A percentile compares a stretch with the other conserved stretches of the same genome.
Evolutionary conservation across 164 flowering plant genomes (phyloP).

Genomic region (Vitis cinerea): DNA sequence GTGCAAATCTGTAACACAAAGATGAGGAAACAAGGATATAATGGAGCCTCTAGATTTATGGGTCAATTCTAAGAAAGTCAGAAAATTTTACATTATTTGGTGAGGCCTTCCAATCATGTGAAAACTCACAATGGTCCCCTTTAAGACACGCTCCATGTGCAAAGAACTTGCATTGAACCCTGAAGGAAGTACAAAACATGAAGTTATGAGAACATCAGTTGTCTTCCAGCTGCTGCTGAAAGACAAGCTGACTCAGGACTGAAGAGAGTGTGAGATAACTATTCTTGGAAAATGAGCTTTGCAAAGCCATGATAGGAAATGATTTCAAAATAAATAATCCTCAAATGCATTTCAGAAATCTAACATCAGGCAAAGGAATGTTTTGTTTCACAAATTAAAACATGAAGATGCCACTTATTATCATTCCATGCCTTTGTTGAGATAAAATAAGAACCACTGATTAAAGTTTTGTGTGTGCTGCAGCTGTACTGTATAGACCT

Average conservation of each 20-base stretch:
- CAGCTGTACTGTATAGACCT: too few relatives aligned
- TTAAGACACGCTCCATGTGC: constrained; percentile 88
- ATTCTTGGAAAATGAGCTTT: too few relatives aligned
- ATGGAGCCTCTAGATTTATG: background rate
- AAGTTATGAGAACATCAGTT: background rate
- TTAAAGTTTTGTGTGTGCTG: too few relatives aligned
- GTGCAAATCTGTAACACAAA: constrained; percentile 69
- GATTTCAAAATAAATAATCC: too few relatives aligned
- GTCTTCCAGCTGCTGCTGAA: background rate
- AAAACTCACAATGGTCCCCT: constrained; percentile 91
- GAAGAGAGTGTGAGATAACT: too few relatives aligned
- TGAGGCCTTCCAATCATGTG: constrained; percentile 85
- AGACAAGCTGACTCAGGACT: background rate
- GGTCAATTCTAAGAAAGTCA: background rate
- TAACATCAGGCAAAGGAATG: too few relatives aligned
- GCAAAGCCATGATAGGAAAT: too few relatives aligned
- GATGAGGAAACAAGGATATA: constrained; percentile 1
- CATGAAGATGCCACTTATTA: too few relatives aligned
- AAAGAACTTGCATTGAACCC: constrained; percentile 90
- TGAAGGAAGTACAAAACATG: constrained; percentile 20
- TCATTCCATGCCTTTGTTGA: too few relatives aligned
- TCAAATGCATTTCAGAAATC: too few relatives aligned
- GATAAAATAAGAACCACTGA: too few relatives aligned
- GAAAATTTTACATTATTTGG: constrained; percentile 58
- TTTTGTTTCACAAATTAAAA: too few relatives aligned